phyloP scores from a whole-genome alignment of 331 rosid species.

The Arachis monticola region DNA sequence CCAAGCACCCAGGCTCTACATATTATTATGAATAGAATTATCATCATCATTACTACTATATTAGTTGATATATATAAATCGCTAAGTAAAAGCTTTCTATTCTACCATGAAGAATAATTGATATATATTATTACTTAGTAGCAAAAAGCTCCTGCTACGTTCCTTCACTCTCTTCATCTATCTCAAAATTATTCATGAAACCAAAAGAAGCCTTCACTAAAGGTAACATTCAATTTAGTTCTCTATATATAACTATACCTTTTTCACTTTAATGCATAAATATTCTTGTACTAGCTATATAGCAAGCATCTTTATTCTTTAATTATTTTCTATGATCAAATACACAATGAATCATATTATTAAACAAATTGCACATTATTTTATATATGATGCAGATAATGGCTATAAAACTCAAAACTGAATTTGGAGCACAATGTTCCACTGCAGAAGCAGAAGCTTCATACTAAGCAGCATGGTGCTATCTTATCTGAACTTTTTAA shows the following conservation, averaged over 20 bases:
- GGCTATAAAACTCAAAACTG: constrained; percentile 43
- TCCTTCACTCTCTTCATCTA: constrained; percentile 3
- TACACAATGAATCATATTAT: constrained; percentile 29
- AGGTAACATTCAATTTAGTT: constrained; percentile 54
- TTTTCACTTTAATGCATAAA: too few relatives aligned
- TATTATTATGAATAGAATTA: too few relatives aligned
- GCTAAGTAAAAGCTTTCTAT: not conserved
- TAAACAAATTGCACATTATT: constrained; percentile 35
- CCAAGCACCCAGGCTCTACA: constrained; percentile 32
- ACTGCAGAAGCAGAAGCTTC: constrained; percentile 32
- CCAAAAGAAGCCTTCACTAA: constrained; percentile 47
- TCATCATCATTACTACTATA: too few relatives aligned
- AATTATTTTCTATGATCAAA: constrained; percentile 34
- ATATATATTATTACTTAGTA: too few relatives aligned
- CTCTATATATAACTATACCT: constrained; percentile 9
- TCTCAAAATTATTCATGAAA: constrained; percentile 45
- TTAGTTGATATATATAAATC: too few relatives aligned
- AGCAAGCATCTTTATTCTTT: too few relatives aligned
- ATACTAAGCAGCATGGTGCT: constrained; percentile 73
- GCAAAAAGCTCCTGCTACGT: not conserved
- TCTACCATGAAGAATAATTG: too few relatives aligned
- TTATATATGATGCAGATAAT: too few relatives aligned
- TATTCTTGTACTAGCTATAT: constrained; percentile 17
- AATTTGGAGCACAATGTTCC: constrained; percentile 36
- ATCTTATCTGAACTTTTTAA: constrained; percentile 90